Evolutionary conservation across 345 rosid genomes (phyloP).

Genomic region (Eucalyptus polyanthemos): DNA sequence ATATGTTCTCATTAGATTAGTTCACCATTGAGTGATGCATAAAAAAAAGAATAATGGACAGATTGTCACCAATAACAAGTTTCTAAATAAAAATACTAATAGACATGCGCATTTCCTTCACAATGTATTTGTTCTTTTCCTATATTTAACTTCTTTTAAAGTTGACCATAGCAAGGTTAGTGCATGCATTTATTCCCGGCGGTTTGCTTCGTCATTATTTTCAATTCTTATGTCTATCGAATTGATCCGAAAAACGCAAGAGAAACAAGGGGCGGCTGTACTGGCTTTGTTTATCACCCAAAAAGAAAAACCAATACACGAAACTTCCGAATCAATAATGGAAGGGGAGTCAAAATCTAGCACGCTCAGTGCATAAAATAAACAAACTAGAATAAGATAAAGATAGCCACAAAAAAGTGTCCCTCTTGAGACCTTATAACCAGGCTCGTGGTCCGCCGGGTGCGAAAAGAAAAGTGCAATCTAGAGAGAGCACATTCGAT

Average conservation of each 20-base stretch:
- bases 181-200: not conserved
- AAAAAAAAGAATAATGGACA: not conserved
- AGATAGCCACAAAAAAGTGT: not conserved
- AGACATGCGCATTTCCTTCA: not conserved
- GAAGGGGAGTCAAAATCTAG: not conserved
- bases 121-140: not conserved
- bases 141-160: not conserved
- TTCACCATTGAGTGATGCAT: not conserved
- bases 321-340: not conserved
- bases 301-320: not conserved
- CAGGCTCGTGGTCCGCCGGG: not conserved
- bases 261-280: not conserved
- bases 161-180: not conserved
- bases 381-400: not conserved
- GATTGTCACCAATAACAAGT: not conserved
- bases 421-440: not conserved
- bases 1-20: not conserved
- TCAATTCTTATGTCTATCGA: not conserved
- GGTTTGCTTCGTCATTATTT: not conserved
- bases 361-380: not conserved
- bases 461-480: not conserved
- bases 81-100: not conserved
- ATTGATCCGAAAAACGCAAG: not conserved
- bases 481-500: not conserved
- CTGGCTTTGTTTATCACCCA: not conserved